Conservation (phyloP, 2,329 filamentous ascomycete genomes). For the Microdochium paspali region DNA sequence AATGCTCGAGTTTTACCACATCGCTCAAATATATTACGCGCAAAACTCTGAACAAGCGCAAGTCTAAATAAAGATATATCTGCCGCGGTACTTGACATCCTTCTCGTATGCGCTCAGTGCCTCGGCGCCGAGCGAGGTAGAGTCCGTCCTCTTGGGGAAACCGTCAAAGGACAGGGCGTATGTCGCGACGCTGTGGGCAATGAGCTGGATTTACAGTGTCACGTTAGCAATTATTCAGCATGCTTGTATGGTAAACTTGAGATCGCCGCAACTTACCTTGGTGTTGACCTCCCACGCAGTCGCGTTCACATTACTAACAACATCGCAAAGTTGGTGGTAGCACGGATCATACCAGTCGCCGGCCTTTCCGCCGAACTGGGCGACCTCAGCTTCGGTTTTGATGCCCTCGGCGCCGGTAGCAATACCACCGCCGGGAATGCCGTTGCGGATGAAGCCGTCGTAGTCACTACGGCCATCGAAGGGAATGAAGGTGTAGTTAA, state of each 20-base stretch:
- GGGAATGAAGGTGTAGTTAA: slow-evolving; percentile 60
- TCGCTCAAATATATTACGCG: too few species aligned
- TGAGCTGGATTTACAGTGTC: slow-evolving; percentile 30
- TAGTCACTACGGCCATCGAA: slow-evolving; percentile 79
- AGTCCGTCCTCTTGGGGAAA: slow-evolving; percentile 45
- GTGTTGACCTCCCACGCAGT: slow-evolving; percentile 54
- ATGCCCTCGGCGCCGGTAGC: slow-evolving; percentile 69
- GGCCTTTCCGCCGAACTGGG: slow-evolving; percentile 61
- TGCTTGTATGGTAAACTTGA: background rate
- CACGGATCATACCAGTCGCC: slow-evolving; percentile 50
- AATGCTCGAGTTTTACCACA: too few species aligned
- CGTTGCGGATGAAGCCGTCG: slow-evolving; percentile 62
- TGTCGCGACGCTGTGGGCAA: slow-evolving; percentile 65
- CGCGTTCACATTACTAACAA: slow-evolving; percentile 45
- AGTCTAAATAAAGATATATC: slow-evolving; percentile 33
- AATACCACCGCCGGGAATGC: slow-evolving; percentile 66
- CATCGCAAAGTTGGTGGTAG: slow-evolving; percentile 55
- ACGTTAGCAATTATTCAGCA: slow-evolving; percentile 8
- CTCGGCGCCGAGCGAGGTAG: slow-evolving; percentile 11
- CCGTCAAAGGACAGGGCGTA: slow-evolving; percentile 57
- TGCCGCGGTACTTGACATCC: slow-evolving; percentile 38
- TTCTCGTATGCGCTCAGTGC: slow-evolving; percentile 17
- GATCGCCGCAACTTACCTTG: slow-evolving; percentile 30
- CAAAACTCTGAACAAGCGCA: background rate
- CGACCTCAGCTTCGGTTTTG: slow-evolving; percentile 59